Evolutionary conservation across 345 rosid species (phyloP).

Genomic region (Firmiana major): DNA sequence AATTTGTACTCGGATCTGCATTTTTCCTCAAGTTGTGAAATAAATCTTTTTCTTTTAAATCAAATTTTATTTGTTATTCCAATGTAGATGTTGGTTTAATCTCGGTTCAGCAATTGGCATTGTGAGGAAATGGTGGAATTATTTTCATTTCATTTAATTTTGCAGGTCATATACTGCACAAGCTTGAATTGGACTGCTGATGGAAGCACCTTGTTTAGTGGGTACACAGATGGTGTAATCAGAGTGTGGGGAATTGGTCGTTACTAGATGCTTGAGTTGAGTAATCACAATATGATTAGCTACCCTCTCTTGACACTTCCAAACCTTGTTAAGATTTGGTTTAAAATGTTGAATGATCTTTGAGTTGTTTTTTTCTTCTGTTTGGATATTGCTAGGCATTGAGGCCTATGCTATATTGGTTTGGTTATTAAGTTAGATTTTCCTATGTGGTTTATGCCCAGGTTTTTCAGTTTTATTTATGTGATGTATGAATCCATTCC

Average conservation of each 20-base stretch:
- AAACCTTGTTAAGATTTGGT: slow-evolving; percentile 24
- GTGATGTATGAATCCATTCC: too few species aligned
- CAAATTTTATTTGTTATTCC: neutral
- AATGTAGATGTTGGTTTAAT: neutral
- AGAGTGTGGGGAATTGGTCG: slow-evolving; percentile 98
- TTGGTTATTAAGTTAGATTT: slow-evolving; percentile 10
- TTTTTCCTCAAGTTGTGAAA: too few species aligned
- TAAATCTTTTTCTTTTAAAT: neutral
- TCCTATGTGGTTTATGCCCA: neutral
- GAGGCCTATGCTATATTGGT: slow-evolving; percentile 21
- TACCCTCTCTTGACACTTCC: slow-evolving; percentile 9
- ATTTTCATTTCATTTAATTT: neutral
- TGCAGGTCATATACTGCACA: slow-evolving; percentile 87
- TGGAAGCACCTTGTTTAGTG: slow-evolving; percentile 93
- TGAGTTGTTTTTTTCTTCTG: neutral
- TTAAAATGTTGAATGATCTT: slow-evolving; percentile 15
- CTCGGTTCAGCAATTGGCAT: neutral
- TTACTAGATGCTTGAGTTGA: slow-evolving; percentile 28
- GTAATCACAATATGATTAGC: neutral
- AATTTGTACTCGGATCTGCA: neutral
- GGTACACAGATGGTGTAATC: slow-evolving; percentile 91
- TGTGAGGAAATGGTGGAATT: neutral
- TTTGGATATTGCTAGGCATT: slow-evolving; percentile 17
- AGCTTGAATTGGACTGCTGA: slow-evolving; percentile 90
- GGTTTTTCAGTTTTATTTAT: neutral